Evolutionary conservation across 176 grass and related monocot species (phyloP).

Genomic region (Triticum timopheevii): DNA sequence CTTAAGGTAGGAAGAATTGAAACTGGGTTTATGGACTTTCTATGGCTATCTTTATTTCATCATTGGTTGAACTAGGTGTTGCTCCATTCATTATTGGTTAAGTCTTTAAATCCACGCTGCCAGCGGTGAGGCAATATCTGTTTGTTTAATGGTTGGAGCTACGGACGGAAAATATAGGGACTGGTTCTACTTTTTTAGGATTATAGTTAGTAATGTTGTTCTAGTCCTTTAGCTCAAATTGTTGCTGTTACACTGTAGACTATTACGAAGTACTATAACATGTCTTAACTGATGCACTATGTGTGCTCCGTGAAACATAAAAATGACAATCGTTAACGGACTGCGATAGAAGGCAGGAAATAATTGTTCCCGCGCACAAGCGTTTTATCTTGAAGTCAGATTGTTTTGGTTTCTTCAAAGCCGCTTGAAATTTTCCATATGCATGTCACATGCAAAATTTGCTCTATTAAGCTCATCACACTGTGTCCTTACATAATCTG

Average conservation of each 20-base stretch:
- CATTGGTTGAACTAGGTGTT: not conserved
- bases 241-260: not conserved
- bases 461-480: not conserved
- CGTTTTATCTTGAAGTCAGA: not conserved
- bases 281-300: not conserved
- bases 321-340: not conserved
- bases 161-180: not conserved
- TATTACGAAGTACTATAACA: not conserved
- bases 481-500: slow-evolving; percentile 1
- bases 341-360: not conserved
- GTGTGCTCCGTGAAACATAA: not conserved
- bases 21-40: not conserved
- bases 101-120: not conserved
- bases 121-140: not conserved
- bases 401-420: not conserved
- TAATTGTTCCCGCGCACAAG: not conserved
- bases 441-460: not conserved
- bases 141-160: not conserved
- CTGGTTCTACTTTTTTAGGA: not conserved
- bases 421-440: not conserved
- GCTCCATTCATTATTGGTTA: not conserved
- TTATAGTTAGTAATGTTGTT: not conserved
- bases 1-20: not conserved
- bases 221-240: not conserved
- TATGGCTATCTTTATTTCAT: not conserved